Evolutionary conservation across 2,329 filamentous ascomycete genomes (phyloP).

Genomic region (Cryphonectria radicalis): DNA sequence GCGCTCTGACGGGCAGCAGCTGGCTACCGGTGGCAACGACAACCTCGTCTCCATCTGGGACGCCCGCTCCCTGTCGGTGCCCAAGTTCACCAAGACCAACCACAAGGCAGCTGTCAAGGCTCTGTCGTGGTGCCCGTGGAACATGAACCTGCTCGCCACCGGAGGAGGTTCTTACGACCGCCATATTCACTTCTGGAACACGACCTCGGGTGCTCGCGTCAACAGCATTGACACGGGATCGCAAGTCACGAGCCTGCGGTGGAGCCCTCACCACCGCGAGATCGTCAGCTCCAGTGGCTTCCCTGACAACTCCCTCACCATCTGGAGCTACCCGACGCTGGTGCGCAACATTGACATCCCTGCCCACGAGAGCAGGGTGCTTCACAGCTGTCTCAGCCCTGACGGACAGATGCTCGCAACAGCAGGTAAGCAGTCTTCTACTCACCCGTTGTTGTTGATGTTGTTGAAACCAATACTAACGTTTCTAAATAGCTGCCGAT

Average conservation of each 20-base stretch:
- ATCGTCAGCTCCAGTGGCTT: constrained; percentile 97
- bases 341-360: constrained; percentile 98
- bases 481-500: constrained; percentile 69
- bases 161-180: constrained; percentile 96
- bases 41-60: constrained; percentile 99
- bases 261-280: constrained; percentile 97
- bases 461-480: constrained; percentile 36
- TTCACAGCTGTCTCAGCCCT: constrained; percentile 95
- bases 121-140: constrained; percentile 98
- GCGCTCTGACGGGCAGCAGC: constrained; percentile 93
- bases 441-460: background rate
- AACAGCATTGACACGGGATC: constrained; percentile 99
- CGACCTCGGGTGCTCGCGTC: constrained; percentile 92
- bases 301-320: constrained; percentile 98
- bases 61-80: constrained; percentile 86
- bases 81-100: constrained; percentile 99
- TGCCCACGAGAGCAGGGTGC: constrained; percentile 92
- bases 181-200: constrained; percentile 99
- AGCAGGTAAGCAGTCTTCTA: constrained; percentile 61
- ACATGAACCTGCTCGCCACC: constrained; percentile 93
- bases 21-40: constrained; percentile 97
- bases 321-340: constrained; percentile 97
- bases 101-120: constrained; percentile 99
- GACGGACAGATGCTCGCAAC: constrained; percentile 98
- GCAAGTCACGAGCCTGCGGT: constrained; percentile 93